Evolutionary conservation across 2,329 filamentous ascomycete species (phyloP).

Genomic region (Arachnomyces sp.): DNA sequence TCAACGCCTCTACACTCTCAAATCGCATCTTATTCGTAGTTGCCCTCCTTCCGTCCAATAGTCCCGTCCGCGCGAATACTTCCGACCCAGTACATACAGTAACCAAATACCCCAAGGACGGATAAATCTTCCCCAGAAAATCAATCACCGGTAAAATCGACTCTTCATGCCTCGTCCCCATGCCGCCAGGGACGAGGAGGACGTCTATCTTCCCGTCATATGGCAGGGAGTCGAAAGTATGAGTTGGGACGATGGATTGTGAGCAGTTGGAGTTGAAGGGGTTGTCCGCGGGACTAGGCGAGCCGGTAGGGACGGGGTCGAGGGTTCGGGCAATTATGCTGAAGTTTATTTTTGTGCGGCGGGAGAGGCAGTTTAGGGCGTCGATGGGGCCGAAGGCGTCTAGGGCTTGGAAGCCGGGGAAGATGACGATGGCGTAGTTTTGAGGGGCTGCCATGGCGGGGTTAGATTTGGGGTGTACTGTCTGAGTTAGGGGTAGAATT

Average conservation of each 20-base stretch:
- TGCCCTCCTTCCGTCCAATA: slow-evolving; percentile 52
- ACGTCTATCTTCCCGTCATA: slow-evolving; percentile 44
- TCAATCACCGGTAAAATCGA: slow-evolving; percentile 32
- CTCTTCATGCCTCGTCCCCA: slow-evolving; percentile 34
- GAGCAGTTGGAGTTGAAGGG: slow-evolving; percentile 20
- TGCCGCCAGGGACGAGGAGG: slow-evolving; percentile 58
- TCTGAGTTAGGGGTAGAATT: too few species aligned
- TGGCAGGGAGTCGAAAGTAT: slow-evolving; percentile 47
- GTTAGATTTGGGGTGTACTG: neutral
- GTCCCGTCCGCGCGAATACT: slow-evolving; percentile 49
- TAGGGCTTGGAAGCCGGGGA: slow-evolving; percentile 35
- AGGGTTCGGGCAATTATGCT: slow-evolving; percentile 25
- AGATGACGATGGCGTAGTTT: slow-evolving; percentile 23
- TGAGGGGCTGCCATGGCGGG: slow-evolving; percentile 1
- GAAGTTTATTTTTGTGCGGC: slow-evolving; percentile 16
- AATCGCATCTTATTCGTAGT: slow-evolving; percentile 60
- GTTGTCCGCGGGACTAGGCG: slow-evolving; percentile 9
- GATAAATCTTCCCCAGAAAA: slow-evolving; percentile 40
- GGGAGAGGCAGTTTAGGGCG: slow-evolving; percentile 30
- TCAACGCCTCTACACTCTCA: slow-evolving; percentile 38
- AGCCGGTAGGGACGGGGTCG: slow-evolving; percentile 24
- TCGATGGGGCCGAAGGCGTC: slow-evolving; percentile 42
- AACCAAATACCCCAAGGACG: slow-evolving; percentile 47
- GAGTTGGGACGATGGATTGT: slow-evolving; percentile 40
- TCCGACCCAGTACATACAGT: slow-evolving; percentile 60